Evolutionary conservation across 202 grass and related monocot species (phyloP), one percentile per base, ranked within the genome.

Genomic region (Carex arenaria): DNA sequence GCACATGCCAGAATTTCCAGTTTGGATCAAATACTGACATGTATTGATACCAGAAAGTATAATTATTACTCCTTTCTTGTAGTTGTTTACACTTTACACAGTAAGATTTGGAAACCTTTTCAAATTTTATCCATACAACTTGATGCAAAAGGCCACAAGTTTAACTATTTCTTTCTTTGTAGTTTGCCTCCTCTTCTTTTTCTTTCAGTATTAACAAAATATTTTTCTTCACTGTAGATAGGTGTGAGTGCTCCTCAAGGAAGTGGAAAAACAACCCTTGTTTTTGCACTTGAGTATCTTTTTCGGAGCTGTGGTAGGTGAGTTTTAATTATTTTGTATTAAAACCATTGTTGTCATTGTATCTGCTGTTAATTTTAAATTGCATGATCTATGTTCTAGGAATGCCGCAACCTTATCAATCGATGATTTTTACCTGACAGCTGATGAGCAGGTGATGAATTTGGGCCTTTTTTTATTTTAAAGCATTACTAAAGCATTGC

Each of bases 401-500:
- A 96, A 78, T 81, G 80, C 91, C 1, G 82, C 91, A 43, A 99
- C 91, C 40, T 82, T 99, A 86, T 99, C 96, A 47, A 96, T 99
- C 64, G 96, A 99, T 67, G 96, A 99, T 69, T 96, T 99, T 85
- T 99, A 99, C 86, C 87, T 99, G 69, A 99, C 96, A 77, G 88
- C 91, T 80, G 87, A 86, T 83, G 91, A 89, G 3, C 96, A 99
- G 96, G 96, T 93, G 56, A 84, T 79, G 32, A 32, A 49, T 73
- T 82, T 23, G 38, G 23, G 66, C 12, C 43, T 67, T 59, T 6
- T 6, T 7, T 54, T 69, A 28, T 73, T 3, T 12, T 49, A 49
- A 51, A 28, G 14, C 32, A 19, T 45, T 15, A 31, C 14, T 78
- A 45, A 26, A 72, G 60, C 61, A 54, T 32, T 22, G 18, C n/a